Evolutionary conservation across 345 rosid species (phyloP).

Genomic region (Syzygium jambos): DNA sequence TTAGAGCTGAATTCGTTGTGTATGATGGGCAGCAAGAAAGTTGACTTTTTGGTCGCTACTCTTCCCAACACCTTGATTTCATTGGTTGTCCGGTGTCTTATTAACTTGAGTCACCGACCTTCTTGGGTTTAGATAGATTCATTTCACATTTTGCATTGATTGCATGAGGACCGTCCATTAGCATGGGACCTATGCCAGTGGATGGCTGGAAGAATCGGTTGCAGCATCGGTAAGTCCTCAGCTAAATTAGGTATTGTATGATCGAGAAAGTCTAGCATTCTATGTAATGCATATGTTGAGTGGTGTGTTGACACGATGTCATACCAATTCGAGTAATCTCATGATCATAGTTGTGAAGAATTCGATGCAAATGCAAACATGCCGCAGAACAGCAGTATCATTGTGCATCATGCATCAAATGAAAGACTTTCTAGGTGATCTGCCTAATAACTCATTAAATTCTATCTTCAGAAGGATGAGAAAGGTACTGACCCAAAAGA

Average conservation of each 20-base stretch:
- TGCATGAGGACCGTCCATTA: background rate
- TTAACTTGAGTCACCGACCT: background rate
- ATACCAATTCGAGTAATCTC: background rate
- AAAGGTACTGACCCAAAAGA: background rate
- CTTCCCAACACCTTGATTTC: background rate
- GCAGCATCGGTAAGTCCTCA: background rate
- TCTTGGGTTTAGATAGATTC: background rate
- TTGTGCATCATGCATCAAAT: background rate
- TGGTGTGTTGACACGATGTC: background rate
- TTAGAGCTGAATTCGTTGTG: background rate
- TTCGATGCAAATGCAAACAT: background rate
- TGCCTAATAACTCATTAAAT: background rate
- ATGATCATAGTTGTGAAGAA: background rate
- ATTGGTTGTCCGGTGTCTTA: background rate
- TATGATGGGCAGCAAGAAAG: background rate
- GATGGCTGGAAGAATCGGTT: background rate
- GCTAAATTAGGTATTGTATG: background rate
- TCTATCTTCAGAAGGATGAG: background rate
- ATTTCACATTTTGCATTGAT: background rate
- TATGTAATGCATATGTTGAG: background rate
- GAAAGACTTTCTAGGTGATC: background rate
- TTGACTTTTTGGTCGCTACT: background rate
- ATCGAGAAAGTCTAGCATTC: background rate
- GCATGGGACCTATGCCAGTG: background rate
- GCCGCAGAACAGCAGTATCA: background rate